Evolutionary conservation across 1,284 basidiomycete genomes (phyloP), one percentile per base, ranked within the genome.

Genomic region (Tilletiopsis washingtonensis): DNA sequence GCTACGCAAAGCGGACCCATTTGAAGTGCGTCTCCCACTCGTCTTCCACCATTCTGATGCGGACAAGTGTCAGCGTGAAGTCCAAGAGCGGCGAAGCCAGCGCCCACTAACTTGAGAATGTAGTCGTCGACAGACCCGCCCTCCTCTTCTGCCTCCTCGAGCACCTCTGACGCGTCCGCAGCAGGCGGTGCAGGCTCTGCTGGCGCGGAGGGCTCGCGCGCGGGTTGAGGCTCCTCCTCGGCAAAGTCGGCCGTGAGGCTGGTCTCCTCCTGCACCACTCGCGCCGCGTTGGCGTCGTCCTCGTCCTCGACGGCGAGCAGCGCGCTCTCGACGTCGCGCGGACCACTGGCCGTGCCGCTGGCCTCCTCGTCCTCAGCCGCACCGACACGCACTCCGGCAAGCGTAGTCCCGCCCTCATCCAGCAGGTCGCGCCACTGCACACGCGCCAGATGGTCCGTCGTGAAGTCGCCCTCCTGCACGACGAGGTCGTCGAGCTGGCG

Each of bases 401-500:
- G 51, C 25, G 54, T 53, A 19, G 29, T 55, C 2, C 62, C 68
- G 6, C 54, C 59, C 2, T 77, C 77, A 49, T 78, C 83, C 62
- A 94, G 83, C 64, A 94, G 78, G 45, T 86, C 81, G 34, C 88
- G 81, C 91, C 91, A 94, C 74, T 94, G 89, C 54, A 75, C 73
- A 17, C 53, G 49, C 24, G 50, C 32, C 32, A 78, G 76, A 59
- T 76, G 77, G 43, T 80, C 78, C 17, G 78, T 79, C 23, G 77
- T 79, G 69, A 97, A 97, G 67, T 88, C 87, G 39, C 91, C 91
- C 65, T 85, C 83, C 71, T 91, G 88, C 56, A 97, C 96, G 59
- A 97, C 90, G 40, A 97, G 78, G 53, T 86, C 84, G 74, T 96
- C 90, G 46, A 97, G 77, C 15, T 84, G 81, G 41, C 91, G 83